Evolutionary conservation across 129 eudicot genomes (phyloP).

Genomic region (Chrysanthemum lavandulifolium): DNA sequence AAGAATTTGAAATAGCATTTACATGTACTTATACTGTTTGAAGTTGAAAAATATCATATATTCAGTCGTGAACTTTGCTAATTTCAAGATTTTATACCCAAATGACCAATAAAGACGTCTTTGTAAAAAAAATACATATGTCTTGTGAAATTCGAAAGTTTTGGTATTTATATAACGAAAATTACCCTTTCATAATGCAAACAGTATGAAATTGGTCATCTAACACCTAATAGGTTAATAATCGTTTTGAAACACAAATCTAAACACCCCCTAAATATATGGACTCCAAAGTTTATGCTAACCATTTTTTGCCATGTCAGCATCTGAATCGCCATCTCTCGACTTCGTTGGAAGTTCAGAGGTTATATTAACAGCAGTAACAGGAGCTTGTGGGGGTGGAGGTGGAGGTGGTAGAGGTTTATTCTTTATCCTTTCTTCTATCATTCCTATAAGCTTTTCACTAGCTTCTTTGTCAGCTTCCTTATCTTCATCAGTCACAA

Average conservation of each 20-base stretch:
- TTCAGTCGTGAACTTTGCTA: too few species aligned
- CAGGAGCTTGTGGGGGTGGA: slow-evolving; percentile 56
- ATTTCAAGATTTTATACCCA: too few species aligned
- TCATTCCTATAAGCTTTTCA: slow-evolving; percentile 69
- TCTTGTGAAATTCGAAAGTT: background rate
- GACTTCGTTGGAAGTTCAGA: slow-evolving; percentile 63
- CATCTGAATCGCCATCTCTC: slow-evolving; percentile 66
- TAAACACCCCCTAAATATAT: background rate
- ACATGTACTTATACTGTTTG: too few species aligned
- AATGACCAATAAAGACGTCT: too few species aligned
- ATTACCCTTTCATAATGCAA: background rate
- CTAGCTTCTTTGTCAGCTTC: slow-evolving; percentile 74
- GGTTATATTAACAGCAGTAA: slow-evolving; percentile 39
- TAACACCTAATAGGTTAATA: background rate
- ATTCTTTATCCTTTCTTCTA: slow-evolving; percentile 86
- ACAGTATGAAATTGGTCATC: background rate
- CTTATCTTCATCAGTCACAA: slow-evolving; percentile 82
- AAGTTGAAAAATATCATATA: too few species aligned
- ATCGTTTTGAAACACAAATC: background rate
- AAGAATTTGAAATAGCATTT: too few species aligned
- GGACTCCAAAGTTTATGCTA: slow-evolving; percentile 10
- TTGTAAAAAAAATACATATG: too few species aligned
- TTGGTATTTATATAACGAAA: background rate
- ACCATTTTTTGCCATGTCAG: slow-evolving; percentile 55
- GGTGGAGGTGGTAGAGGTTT: slow-evolving; percentile 97